Base-by-base conservation (phyloP, 345 rosid species). In the Rhizophora mangle region DNA sequence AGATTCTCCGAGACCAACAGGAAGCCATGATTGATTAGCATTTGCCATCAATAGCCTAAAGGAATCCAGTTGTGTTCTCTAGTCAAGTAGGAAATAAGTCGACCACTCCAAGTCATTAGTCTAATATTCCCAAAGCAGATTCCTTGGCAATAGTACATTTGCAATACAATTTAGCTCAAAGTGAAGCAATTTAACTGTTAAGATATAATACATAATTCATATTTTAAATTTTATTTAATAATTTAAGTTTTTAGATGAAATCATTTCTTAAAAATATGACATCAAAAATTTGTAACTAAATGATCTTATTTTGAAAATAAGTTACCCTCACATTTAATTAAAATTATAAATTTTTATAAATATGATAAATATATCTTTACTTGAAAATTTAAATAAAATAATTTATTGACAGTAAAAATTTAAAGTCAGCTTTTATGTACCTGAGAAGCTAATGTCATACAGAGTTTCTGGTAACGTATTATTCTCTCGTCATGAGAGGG, bases 391-490 rank as follows among this genome's bases (percentile, higher is more conserved):
- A 24, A 24, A 24, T 24, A 24, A 24, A 24, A 24, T 24, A 24
- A 24, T 24, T 24, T 24, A 24, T 24, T 24, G 0, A 24, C 24
- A 24, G 24, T 24, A 24, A 24, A 26, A 24, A 47, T 57, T 53
- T 58, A 47, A 21, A 36, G 20, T 49, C 31, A 13, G 59, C n/a
- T 34, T 65, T 47, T 47, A 43, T 64, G 64, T 22, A 43, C 21
- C 49, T 30, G 27, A 58, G 32, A 47, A 46, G 59, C 2, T 55
- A 20, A 57, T 68, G 63, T 24, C 62, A 76, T 68, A 76, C 74
- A 70, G 54, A 65, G 39, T 74, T 70, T 34, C 39, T 72, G 71
- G 64, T 78, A 30, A 64, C 21, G 64, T 74, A 60, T 61, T 66
- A 55, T 56, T 24, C 24, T 24, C 31, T 63, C 72, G 72, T 78